These are phyloP conservation scores for Sarocladium kiliense DNA, from an alignment of 2,329 filamentous ascomycete genomes.

Conservation along the genomic window DNA sequence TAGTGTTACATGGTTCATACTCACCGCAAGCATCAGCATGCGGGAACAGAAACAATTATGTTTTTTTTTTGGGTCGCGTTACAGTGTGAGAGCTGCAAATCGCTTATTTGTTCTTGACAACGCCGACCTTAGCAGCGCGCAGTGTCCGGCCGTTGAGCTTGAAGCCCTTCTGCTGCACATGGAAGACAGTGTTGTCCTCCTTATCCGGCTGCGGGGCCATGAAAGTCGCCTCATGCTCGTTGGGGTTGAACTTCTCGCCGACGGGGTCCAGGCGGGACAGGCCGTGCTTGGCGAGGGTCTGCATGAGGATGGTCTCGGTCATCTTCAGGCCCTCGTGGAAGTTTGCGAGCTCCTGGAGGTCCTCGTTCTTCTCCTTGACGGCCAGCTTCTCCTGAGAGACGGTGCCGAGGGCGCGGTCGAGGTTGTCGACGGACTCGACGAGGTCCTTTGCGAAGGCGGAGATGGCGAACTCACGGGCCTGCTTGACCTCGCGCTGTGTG, in stretches of 20 bases:
- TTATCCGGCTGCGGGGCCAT: conserved; percentile 83
- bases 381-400: conserved; percentile 71
- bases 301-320: conserved; percentile 85
- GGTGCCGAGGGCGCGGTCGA: conserved; percentile 82
- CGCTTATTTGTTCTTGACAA: conserved; percentile 71
- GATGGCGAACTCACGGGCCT: conserved; percentile 87
- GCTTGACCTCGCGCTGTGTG: conserved; percentile 82
- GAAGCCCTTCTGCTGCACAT: conserved; percentile 94
- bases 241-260: conserved; percentile 89
- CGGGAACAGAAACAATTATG: neutral
- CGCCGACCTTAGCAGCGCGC: conserved; percentile 90
- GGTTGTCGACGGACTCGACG: conserved; percentile 92
- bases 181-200: conserved; percentile 86
- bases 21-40: neutral
- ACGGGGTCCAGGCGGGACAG: conserved; percentile 82
- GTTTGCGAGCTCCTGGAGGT: conserved; percentile 67
- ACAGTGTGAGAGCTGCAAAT: neutral
- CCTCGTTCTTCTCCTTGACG: conserved; percentile 41
- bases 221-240: conserved; percentile 94
- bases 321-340: conserved; percentile 90
- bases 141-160: conserved; percentile 84
- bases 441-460: conserved; percentile 94
- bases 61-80: neutral
- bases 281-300: conserved; percentile 88
- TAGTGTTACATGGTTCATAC: conserved; percentile 3